Evolutionary conservation across 78 protist species (phyloP), one percentile per base, ranked within the genome.

Genomic region (Dictyostelium brefeldianum): DNA sequence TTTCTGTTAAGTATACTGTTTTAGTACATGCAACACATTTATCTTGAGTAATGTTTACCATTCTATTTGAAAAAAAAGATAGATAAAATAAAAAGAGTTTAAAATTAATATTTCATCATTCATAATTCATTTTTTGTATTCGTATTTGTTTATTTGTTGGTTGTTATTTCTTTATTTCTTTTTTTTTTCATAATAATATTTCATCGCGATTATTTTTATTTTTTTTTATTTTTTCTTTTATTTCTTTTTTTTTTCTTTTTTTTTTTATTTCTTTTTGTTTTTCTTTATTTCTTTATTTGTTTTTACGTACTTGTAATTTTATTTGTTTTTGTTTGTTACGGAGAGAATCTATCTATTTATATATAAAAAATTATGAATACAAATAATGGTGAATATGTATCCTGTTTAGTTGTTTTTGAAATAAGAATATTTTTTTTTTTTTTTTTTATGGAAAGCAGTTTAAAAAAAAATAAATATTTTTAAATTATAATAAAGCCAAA

Each of bases 1-100:
- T 83, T 57, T 92, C 96, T 59, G 91, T 92, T 56, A 78, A 47
- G 64, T 92, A 92, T n/a, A 83, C 87, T 65, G 96, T 77, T 57
- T 92, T 92, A 14, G 87, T 25, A 73, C 96, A 92, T 11, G 91
- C 82, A 47, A 81, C 77, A 62, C 96, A 92, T 81, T 82, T 92
- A 69, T 91, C 95, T 41, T 81, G 50, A 36, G 82, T 48, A 17
- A 77, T 25, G 7, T 70, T 70, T 0, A 84, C 92, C 92, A 84
- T 84, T 84, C 75, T 67, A 31, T 27, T n/a, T 5, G 25, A 22
- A 22, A 59, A 59, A 59, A 59, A 59, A 59, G 7, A 22, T n/a
- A n/a, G 25, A 25, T 22, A 25, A 25, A 25, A 62, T n/a, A 62
- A 25, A 25, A 51, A 14, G 10, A 51, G 4, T 51, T 3, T 51